Evolutionary conservation across 352 stramenopile species (phyloP).

Genomic region (Globisporangium camurandrum): DNA sequence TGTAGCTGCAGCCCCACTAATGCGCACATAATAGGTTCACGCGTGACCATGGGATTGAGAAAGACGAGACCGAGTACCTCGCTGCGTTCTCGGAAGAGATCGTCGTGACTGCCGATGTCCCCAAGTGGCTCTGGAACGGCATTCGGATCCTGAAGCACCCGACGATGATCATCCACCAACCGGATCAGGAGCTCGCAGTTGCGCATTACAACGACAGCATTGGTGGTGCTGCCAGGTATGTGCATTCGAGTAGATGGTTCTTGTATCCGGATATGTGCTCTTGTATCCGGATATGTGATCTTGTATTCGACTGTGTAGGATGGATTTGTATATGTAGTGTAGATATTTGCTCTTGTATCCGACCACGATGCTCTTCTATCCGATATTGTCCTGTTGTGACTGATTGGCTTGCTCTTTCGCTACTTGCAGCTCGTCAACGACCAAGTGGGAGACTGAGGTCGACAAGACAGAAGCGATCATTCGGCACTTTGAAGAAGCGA

Average conservation of each 20-base stretch:
- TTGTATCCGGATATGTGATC: not conserved
- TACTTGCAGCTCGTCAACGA: conserved; percentile 25
- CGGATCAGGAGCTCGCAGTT: conserved; percentile 42
- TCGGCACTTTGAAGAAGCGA: conserved; percentile 73
- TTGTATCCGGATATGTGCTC: not conserved
- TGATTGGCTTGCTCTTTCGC: too few relatives aligned
- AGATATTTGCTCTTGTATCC: too few relatives aligned
- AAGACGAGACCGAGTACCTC: conserved; percentile 83
- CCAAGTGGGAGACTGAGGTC: conserved; percentile 74
- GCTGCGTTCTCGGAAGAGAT: conserved; percentile 79
- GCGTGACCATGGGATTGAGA: conserved; percentile 79
- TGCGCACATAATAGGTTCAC: conserved; percentile 43
- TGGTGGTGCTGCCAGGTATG: conserved; percentile 20
- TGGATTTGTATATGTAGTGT: too few relatives aligned
- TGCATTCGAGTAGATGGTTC: not conserved
- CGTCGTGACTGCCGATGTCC: conserved; percentile 61
- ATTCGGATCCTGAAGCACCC: conserved; percentile 77
- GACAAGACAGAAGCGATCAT: conserved; percentile 80
- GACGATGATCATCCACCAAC: conserved; percentile 82
- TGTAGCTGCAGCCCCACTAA: too few relatives aligned
- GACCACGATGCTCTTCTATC: too few relatives aligned
- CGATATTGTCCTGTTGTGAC: too few relatives aligned
- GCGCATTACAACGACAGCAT: conserved; percentile 24
- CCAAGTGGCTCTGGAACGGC: conserved; percentile 82
- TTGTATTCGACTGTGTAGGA: not conserved